phyloP scores from a whole-genome alignment of 495 filamentous ascomycete species.

The Bombardia bombarda region DNA sequence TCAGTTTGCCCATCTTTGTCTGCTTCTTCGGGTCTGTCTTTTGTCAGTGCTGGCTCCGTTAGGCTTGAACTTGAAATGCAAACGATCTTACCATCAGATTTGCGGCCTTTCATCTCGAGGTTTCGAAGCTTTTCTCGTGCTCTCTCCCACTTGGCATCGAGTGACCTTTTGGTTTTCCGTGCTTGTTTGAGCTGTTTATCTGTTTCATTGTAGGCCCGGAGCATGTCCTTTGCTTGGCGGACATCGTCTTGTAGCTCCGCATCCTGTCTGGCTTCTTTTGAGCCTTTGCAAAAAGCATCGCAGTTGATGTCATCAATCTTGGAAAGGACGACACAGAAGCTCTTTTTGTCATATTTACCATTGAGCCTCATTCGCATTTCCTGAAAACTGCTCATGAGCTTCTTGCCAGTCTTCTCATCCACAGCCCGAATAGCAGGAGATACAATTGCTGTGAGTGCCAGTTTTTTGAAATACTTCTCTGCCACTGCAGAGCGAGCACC shows the following conservation, averaged over 20 bases:
- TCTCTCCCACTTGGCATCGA: not conserved
- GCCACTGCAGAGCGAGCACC: slow-evolving; percentile 12
- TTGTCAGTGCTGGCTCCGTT: not conserved
- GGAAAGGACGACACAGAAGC: slow-evolving; percentile 14
- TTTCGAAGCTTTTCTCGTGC: not conserved
- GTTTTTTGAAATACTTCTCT: slow-evolving; percentile 6
- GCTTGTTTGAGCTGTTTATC: not conserved
- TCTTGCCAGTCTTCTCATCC: slow-evolving; percentile 12
- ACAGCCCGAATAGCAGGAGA: slow-evolving; percentile 11
- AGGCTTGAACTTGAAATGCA: not conserved
- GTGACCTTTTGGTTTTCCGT: too few species aligned
- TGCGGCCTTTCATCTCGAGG: not conserved
- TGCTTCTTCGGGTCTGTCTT: not conserved
- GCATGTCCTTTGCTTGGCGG: not conserved
- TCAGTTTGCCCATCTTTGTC: not conserved
- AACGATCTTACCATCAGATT: not conserved
- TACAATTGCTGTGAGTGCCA: slow-evolving; percentile 11
- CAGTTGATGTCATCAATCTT: slow-evolving; percentile 18
- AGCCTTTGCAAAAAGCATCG: slow-evolving; percentile 1
- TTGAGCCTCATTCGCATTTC: slow-evolving; percentile 14
- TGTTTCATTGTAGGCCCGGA: not conserved
- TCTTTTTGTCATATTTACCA: slow-evolving; percentile 10
- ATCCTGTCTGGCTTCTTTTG: not conserved
- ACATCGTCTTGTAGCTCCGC: not conserved
- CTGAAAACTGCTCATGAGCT: slow-evolving; percentile 13